These are phyloP conservation scores for Entophlyctis luteolus DNA, from an alignment of 192 early-diverging fungal species.

Conservation along the genomic window DNA sequence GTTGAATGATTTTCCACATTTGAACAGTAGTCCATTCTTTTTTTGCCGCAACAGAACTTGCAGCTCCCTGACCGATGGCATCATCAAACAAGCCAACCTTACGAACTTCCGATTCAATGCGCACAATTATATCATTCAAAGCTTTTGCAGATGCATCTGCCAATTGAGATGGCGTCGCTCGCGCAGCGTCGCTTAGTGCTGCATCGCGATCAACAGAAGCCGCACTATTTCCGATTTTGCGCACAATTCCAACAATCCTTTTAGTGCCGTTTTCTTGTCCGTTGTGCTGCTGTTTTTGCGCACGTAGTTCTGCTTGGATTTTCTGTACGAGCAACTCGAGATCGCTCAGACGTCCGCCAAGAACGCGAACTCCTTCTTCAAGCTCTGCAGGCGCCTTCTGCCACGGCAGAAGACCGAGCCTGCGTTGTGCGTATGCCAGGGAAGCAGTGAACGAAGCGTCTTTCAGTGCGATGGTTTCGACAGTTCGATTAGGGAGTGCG, in stretches of 20 bases:
- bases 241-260: too few relatives aligned
- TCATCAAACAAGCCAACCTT: conserved; percentile 79
- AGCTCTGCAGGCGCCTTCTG: conserved; percentile 14
- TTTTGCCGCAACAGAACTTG: conserved; percentile 28
- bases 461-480: conserved; percentile 63
- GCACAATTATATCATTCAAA: conserved; percentile 75
- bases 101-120: conserved; percentile 79
- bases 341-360: conserved; percentile 91
- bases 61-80: conserved; percentile 17
- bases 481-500: conserved; percentile 67
- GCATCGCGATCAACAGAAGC: not conserved
- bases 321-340: conserved; percentile 86
- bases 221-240: too few relatives aligned
- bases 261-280: not conserved
- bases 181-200: not conserved
- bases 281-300: not conserved
- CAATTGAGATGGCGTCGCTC: not conserved
- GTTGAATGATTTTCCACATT: conserved; percentile 82
- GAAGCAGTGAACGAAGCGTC: conserved; percentile 69
- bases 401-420: conserved; percentile 32
- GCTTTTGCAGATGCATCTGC: conserved; percentile 52
- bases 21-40: conserved; percentile 79
- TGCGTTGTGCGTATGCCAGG: conserved; percentile 54
- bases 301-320: conserved; percentile 57
- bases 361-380: conserved; percentile 50